Evolutionary conservation across 768 basidiomycete species (phyloP).

Genomic region (Boletus rex-veris): DNA sequence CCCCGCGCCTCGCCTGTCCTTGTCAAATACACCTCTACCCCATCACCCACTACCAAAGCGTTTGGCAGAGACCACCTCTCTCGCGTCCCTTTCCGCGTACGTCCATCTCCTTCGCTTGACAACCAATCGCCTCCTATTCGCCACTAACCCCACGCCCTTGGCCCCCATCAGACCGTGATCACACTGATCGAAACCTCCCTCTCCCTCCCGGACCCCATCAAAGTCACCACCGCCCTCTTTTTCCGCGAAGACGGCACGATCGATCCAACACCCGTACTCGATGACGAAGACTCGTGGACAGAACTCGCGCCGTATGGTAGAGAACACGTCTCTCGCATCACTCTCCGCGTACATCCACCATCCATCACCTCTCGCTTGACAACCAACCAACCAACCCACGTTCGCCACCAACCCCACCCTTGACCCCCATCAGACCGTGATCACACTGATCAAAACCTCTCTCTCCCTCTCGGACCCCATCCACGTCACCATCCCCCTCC

Average conservation of each 20-base stretch:
- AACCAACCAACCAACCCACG: too few species aligned
- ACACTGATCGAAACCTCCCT: constrained; percentile 17
- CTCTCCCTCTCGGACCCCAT: constrained; percentile 17
- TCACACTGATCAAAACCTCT: constrained; percentile 21
- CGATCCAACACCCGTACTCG: constrained; percentile 13
- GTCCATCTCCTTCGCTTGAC: too few species aligned
- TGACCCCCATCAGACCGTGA: constrained; percentile 21
- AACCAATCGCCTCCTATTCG: too few species aligned
- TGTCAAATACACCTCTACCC: too few species aligned
- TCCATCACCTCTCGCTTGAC: too few species aligned
- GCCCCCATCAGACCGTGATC: constrained; percentile 21
- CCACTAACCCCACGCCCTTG: background rate
- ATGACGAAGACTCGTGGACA: constrained; percentile 33
- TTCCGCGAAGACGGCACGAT: constrained; percentile 31
- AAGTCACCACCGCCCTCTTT: constrained; percentile 22
- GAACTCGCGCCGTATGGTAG: background rate
- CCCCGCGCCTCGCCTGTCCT: too few species aligned
- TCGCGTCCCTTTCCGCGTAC: too few species aligned
- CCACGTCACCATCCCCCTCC: constrained; percentile 20
- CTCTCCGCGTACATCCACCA: too few species aligned
- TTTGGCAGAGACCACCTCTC: too few species aligned
- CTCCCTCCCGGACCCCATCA: constrained; percentile 17
- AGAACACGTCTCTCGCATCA: too few species aligned
- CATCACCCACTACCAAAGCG: too few species aligned
- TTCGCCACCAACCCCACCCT: too few species aligned